A percentile compares a stretch with the other conserved stretches of the same genome.
Conservation (phyloP, 225 moss, liverwort and hornwort genomes). For the Straminergon stramineum region DNA sequence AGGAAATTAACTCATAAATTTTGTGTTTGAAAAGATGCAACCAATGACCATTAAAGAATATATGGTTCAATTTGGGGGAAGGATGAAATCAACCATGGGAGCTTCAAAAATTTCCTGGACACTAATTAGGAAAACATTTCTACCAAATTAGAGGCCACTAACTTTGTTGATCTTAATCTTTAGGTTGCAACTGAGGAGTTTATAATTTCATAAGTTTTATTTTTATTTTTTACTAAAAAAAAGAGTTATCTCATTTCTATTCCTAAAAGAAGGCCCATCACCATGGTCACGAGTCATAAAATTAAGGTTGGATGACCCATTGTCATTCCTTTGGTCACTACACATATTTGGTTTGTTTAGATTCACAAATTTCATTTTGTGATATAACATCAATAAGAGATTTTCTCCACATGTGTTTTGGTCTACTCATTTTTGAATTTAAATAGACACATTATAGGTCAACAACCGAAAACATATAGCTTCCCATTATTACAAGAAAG, state of each 20-base stretch:
- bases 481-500: neutral
- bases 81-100: too few relatives aligned
- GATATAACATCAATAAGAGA: fast-evolving
- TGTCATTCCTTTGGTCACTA: neutral
- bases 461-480: neutral
- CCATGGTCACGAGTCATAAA: neutral
- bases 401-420: neutral
- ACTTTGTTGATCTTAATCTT: neutral
- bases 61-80: too few relatives aligned
- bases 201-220: neutral
- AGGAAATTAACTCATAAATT: too few relatives aligned
- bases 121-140: too few relatives aligned
- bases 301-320: neutral
- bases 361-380: too few relatives aligned
- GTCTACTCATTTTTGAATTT: neutral
- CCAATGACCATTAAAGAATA: too few relatives aligned
- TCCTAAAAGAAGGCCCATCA: neutral
- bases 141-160: neutral
- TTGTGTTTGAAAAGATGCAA: too few relatives aligned
- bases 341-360: too few relatives aligned
- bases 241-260: too few relatives aligned
- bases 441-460: neutral
- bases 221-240: too few relatives aligned
- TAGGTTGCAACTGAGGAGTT: neutral
- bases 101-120: too few relatives aligned